Evolutionary conservation across 164 flowering plant species (phyloP).

Genomic region (Litsea cubeba): DNA sequence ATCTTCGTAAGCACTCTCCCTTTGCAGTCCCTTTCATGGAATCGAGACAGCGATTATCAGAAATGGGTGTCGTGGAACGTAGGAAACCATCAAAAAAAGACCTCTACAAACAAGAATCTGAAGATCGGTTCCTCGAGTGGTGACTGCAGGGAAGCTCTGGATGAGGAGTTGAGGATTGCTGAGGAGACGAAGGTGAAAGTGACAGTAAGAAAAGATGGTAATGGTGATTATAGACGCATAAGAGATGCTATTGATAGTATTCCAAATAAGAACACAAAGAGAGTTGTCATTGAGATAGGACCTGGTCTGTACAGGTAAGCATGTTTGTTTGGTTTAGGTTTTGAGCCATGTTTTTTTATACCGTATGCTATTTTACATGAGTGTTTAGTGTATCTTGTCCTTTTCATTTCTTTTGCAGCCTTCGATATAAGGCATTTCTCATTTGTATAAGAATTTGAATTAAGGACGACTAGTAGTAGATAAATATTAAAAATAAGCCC

Average conservation of each 20-base stretch:
- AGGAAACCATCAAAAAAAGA: slow-evolving; percentile 18
- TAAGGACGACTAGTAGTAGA: not conserved
- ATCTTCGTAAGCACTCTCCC: slow-evolving; percentile 9
- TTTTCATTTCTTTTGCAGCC: not conserved
- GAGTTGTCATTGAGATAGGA: slow-evolving; percentile 34
- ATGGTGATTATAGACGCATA: slow-evolving; percentile 32
- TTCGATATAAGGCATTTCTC: not conserved
- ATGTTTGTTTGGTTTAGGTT: not conserved
- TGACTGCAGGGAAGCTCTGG: slow-evolving; percentile 16
- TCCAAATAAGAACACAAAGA: slow-evolving; percentile 32
- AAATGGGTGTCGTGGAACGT: slow-evolving; percentile 50
- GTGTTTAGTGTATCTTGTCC: not conserved
- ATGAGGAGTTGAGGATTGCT: slow-evolving; percentile 35
- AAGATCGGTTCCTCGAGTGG: not conserved
- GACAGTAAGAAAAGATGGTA: slow-evolving; percentile 42
- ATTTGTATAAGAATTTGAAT: not conserved
- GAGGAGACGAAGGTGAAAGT: slow-evolving; percentile 34
- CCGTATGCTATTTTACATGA: not conserved
- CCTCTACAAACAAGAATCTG: not conserved
- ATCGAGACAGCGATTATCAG: slow-evolving; percentile 15
- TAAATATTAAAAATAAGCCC: not conserved
- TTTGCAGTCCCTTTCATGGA: slow-evolving; percentile 9
- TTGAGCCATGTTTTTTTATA: not conserved
- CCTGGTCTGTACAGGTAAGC: slow-evolving; percentile 51
- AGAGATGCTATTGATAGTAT: slow-evolving; percentile 36